phyloP scores from a whole-genome alignment of 78 protist species.

The Cavenderia fasciculata region DNA sequence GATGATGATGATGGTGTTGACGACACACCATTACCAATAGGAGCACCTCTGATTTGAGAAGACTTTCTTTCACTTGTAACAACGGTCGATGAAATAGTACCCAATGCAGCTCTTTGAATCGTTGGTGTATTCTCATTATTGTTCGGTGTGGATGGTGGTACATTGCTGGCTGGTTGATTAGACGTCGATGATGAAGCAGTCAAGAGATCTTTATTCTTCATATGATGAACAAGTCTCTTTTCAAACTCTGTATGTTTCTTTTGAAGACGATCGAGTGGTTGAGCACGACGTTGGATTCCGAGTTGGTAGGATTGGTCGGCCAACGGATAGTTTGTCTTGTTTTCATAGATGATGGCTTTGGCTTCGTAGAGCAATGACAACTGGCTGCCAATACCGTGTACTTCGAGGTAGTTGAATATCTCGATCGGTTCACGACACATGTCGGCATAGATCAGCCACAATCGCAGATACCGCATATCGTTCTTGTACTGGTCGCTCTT shows the following conservation, averaged over 20 bases:
- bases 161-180: too few relatives aligned
- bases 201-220: too few relatives aligned
- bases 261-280: constrained; percentile 53
- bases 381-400: constrained; percentile 21
- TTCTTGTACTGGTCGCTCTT: constrained; percentile 44
- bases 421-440: constrained; percentile 79
- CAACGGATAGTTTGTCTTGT: constrained; percentile 48
- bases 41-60: constrained; percentile 16
- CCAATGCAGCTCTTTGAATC: constrained; percentile 32
- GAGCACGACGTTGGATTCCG: constrained; percentile 55
- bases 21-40: constrained; percentile 8
- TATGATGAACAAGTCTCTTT: too few relatives aligned
- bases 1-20: background rate
- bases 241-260: constrained; percentile 57
- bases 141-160: background rate
- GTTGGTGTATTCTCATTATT: background rate
- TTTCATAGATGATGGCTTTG: constrained; percentile 69
- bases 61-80: constrained; percentile 54
- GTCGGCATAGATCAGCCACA: constrained; percentile 81
- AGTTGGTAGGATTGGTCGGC: constrained; percentile 64
- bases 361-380: constrained; percentile 75
- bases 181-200: too few relatives aligned
- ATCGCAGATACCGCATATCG: constrained; percentile 49
- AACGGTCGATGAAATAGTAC: constrained; percentile 2
- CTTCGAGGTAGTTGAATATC: constrained; percentile 58